These are phyloP conservation scores for Pestalotiopsis fici DNA, from an alignment of 2,329 filamentous ascomycete species.

Conservation along the genomic window DNA sequence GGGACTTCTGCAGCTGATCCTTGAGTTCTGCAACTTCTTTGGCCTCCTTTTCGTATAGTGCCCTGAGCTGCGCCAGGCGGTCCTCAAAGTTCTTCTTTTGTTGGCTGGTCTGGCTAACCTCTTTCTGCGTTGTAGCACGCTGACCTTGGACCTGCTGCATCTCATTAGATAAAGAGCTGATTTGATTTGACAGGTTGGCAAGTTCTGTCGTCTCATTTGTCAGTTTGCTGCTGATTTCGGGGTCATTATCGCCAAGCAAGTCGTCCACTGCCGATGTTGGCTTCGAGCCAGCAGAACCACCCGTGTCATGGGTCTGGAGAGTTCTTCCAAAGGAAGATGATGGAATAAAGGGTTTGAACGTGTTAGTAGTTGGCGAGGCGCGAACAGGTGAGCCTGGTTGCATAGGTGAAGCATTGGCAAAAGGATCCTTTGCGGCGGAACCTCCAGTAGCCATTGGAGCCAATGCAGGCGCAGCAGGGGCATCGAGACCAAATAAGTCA, in stretches of 20 bases:
- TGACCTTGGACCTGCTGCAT: conserved; percentile 92
- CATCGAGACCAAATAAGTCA: conserved; percentile 90
- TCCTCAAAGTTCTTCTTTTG: conserved; percentile 95
- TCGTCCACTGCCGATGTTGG: conserved; percentile 68
- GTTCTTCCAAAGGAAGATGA: conserved; percentile 90
- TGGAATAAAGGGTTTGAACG: conserved; percentile 89
- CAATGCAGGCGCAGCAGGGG: conserved; percentile 56
- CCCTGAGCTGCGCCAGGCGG: conserved; percentile 80
- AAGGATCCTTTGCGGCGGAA: conserved; percentile 66
- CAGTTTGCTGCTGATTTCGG: conserved; percentile 83
- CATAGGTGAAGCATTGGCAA: conserved; percentile 50
- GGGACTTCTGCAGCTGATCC: conserved; percentile 75
- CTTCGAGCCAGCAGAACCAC: conserved; percentile 52
- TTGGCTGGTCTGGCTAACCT: conserved; percentile 76
- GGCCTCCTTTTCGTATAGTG: conserved; percentile 91
- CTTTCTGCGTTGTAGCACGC: conserved; percentile 75
- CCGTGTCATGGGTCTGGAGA: conserved; percentile 75
- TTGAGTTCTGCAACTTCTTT: conserved; percentile 83
- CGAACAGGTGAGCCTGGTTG: conserved; percentile 56
- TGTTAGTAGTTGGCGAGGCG: conserved; percentile 46
- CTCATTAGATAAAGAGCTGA: conserved; percentile 86
- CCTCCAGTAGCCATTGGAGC: conserved; percentile 72
- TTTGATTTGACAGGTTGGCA: conserved; percentile 94
- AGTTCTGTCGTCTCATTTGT: conserved; percentile 89
- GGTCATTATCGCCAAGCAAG: conserved; percentile 86